Evolutionary conservation across 805 yeast genomes (phyloP), one percentile per base, ranked within the genome.

Genomic region (Spathaspora hagerdaliae): DNA sequence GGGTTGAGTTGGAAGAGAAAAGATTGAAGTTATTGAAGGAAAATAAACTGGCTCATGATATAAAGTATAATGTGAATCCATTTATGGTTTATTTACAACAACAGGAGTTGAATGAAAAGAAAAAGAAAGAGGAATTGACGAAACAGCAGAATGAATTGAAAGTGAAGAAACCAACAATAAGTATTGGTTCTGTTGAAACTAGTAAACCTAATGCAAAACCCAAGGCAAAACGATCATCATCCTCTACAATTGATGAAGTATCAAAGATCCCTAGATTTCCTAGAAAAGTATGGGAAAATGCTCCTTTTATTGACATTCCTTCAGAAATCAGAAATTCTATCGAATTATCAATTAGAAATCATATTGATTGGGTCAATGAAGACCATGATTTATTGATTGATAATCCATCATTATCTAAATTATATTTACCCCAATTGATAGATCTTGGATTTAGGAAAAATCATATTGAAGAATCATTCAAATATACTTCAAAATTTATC

Each of bases 381-480:
- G 54, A 58, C 5, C 58, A 58, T 4, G 45, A 41, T 6, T 26
- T 31, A 11, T n/a, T 46, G 26, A 7, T 35, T 29, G 48, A 35
- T 11, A 15, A 31, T 5, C 26, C 10, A 13, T 14, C 40, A 38
- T 10, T 49, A 45, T 43, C 46, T 1, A 31, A 24, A 12, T 11
- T 13, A 31, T 39, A 39, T 39, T 33, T 10, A 14, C 15, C 34
- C 10, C 51, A 40, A 6, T 53, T 66, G 11, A 11, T 37, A 1
- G 44, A 46, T 7, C 61, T 89, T 6, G 94, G 96, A 0, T 92
- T 92, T 56, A 77, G 90, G 46, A 63, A 67, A 32, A 57, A 76
- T 1, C 97, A 91, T 58, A 78, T 85, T 1, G 64, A 67, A 1
- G 98, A 92, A 56, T 82, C 97, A 0, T 64, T 87, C 39, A 65